Conservation (phyloP, 1,284 basidiomycete species). For the Porodaedalea pini region DNA sequence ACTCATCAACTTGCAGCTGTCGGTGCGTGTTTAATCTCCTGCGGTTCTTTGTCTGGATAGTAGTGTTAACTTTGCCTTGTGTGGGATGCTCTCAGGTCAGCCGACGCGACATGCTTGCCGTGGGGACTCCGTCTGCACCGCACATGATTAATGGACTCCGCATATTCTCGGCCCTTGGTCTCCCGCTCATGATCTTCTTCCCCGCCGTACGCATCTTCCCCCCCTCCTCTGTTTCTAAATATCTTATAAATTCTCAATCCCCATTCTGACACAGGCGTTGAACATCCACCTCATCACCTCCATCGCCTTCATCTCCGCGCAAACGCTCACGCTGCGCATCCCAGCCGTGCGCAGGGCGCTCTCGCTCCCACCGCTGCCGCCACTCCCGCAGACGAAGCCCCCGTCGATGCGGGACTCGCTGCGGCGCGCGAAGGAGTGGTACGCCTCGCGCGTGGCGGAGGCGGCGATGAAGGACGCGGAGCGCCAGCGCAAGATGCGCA, state of each 20-base stretch:
- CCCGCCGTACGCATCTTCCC: constrained; percentile 29
- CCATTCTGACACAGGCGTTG: constrained; percentile 45
- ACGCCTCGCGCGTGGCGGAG: constrained; percentile 25
- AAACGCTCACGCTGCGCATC: constrained; percentile 46
- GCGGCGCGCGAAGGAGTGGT: constrained; percentile 30
- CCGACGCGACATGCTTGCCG: constrained; percentile 54
- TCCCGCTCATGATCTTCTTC: constrained; percentile 61
- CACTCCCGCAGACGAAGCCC: constrained; percentile 22
- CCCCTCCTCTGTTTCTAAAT: constrained; percentile 33
- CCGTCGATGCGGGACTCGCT: constrained; percentile 32
- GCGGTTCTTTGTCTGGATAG: background rate
- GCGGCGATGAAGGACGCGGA: constrained; percentile 22
- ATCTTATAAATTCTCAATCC: constrained; percentile 12
- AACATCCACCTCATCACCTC: constrained; percentile 58
- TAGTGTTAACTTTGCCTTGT: constrained; percentile 6
- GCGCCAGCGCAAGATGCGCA: constrained; percentile 10
- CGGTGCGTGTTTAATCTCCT: constrained; percentile 42
- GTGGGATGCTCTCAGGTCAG: constrained; percentile 41
- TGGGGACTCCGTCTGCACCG: constrained; percentile 50
- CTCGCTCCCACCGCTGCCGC: constrained; percentile 44
- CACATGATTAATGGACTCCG: constrained; percentile 76
- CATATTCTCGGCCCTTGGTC: constrained; percentile 51
- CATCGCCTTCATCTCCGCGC: constrained; percentile 39
- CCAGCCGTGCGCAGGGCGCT: constrained; percentile 45
- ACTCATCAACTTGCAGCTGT: constrained; percentile 70